Percentiles rank a stretch among this genome's conserved stretches.
These are phyloP conservation scores for Clausena lansium DNA, from an alignment of 345 rosid species.

Conservation along the genomic window DNA sequence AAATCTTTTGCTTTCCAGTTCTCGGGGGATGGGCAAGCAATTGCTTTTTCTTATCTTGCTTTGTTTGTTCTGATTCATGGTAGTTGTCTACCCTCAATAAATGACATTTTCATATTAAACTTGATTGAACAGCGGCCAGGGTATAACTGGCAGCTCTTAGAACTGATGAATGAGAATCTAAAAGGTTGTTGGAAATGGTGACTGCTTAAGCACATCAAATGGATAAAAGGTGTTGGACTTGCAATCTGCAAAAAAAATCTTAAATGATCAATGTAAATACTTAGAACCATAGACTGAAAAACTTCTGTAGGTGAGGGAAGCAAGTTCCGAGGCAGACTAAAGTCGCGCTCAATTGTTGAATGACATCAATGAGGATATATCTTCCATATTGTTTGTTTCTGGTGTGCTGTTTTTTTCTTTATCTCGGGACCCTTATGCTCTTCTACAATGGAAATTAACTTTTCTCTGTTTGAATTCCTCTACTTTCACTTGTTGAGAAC, in stretches of 20 bases:
- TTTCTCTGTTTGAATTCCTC: not conserved
- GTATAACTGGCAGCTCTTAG: not conserved
- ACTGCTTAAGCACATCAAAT: not conserved
- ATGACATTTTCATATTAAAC: slow-evolving; percentile 1
- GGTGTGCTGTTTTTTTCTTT: not conserved
- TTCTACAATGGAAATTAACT: not conserved
- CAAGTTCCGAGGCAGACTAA: not conserved
- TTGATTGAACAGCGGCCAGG: not conserved
- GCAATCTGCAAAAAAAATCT: not conserved
- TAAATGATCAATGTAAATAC: not conserved
- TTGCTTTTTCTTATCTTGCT: not conserved
- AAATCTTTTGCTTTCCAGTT: not conserved
- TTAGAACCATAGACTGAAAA: not conserved
- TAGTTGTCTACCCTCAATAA: not conserved
- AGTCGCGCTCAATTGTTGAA: not conserved
- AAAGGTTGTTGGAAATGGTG: not conserved
- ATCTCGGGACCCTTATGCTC: not conserved
- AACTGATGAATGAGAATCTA: not conserved
- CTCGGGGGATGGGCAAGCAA: not conserved
- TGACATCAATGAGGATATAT: not conserved
- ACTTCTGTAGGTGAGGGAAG: not conserved
- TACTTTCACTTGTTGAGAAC: not conserved
- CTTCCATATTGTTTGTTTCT: not conserved
- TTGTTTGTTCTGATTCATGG: not conserved
- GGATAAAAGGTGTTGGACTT: not conserved